A percentile compares a stretch with the other conserved stretches of the same genome.
Evolutionary conservation across 257 asterid species (phyloP).

Genomic region (Lycium barbarum): DNA sequence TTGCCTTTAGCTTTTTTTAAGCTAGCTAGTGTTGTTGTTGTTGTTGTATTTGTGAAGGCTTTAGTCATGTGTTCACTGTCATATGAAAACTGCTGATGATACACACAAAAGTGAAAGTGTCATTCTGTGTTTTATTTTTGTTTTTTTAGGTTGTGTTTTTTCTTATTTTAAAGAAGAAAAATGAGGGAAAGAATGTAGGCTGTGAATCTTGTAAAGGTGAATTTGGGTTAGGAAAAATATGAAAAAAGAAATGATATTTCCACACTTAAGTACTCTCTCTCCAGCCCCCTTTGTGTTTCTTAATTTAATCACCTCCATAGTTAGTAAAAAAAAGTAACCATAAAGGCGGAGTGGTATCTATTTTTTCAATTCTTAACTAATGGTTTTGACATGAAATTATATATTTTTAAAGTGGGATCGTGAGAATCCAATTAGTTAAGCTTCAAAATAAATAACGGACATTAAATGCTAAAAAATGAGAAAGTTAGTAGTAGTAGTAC

Average conservation of each 20-base stretch:
- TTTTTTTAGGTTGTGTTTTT: not conserved
- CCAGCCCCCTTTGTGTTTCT: not conserved
- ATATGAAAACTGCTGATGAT: constrained; percentile 5
- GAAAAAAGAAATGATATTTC: not conserved
- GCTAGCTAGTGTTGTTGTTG: constrained; percentile 31
- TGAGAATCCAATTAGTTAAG: too few species aligned
- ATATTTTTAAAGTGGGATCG: too few species aligned
- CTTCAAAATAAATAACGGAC: too few species aligned
- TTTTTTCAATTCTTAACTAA: too few species aligned
- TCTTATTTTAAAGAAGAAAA: not conserved
- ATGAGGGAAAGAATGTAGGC: not conserved
- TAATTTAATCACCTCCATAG: not conserved
- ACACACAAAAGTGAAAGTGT: constrained; percentile 19
- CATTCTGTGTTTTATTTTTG: not conserved
- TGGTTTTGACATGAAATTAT: too few species aligned
- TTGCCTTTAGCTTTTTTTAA: constrained; percentile 34
- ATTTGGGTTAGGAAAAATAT: not conserved
- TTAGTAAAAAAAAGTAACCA: too few species aligned
- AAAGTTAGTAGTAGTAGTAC: too few species aligned
- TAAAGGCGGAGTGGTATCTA: too few species aligned
- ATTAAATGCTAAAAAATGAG: too few species aligned
- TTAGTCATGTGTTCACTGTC: constrained; percentile 54
- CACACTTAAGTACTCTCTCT: not conserved
- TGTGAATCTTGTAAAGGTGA: not conserved
- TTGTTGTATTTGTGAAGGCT: constrained; percentile 47